A percentile compares a stretch with the other conserved stretches of the same genome.
Conservation (phyloP, 805 yeast species). For the Millerago galiae region DNA sequence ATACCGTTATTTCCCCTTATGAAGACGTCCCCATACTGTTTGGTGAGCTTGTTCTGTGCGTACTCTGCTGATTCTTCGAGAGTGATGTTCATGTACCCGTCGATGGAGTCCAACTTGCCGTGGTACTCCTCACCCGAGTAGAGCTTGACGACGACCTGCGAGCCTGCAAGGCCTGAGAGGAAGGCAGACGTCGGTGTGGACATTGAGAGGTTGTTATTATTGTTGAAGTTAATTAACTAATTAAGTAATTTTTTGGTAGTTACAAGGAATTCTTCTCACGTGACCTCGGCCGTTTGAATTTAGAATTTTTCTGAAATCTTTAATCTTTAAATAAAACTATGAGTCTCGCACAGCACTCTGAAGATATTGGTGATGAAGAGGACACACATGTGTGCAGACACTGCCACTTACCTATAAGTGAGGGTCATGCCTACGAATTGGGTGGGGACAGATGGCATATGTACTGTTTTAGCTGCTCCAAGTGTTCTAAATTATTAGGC, state of each 20-base stretch:
- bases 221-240: background rate
- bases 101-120: constrained; percentile 78
- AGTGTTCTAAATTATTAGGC: constrained; percentile 71
- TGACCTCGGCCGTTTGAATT: no score
- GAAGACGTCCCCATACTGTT: constrained; percentile 61
- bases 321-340: background rate
- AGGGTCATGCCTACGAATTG: constrained; percentile 92
- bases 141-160: constrained; percentile 73
- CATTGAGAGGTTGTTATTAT: background rate
- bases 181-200: constrained; percentile 45
- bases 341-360: background rate
- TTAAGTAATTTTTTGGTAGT: no score
- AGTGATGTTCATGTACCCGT: constrained; percentile 95
- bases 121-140: constrained; percentile 82
- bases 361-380: constrained; percentile 4
- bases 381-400: constrained; percentile 19
- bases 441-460: constrained; percentile 97
- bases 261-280: no score
- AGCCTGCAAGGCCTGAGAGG: constrained; percentile 71
- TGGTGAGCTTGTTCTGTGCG: constrained; percentile 41
- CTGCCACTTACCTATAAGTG: constrained; percentile 54
- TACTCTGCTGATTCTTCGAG: constrained; percentile 70
- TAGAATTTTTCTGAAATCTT: no score
- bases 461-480: constrained; percentile 84
- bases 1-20: constrained; percentile 81